Evolutionary conservation across 202 grass and related monocot species (phyloP).

Genomic region (Setaria viridis): DNA sequence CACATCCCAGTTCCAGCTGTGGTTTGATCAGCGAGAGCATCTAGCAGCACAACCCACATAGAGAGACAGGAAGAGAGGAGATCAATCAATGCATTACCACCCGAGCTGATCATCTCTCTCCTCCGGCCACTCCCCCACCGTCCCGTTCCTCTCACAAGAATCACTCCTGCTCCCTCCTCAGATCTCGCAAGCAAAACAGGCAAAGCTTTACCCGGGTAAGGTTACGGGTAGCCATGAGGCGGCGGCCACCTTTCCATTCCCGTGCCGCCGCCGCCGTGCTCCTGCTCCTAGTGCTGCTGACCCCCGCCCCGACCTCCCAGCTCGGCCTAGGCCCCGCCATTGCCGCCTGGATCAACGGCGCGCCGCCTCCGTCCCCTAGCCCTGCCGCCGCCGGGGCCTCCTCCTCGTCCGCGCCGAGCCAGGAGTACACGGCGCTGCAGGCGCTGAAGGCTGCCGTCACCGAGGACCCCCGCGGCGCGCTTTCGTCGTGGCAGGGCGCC

Average conservation of each 20-base stretch:
- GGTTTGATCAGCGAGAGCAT: neutral
- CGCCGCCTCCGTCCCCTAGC: constrained; percentile 32
- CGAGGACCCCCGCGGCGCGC: constrained; percentile 63
- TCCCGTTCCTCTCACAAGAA: constrained; percentile 20
- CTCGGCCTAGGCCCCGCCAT: constrained; percentile 55
- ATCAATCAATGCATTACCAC: constrained; percentile 30
- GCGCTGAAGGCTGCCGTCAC: constrained; percentile 73
- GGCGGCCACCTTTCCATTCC: constrained; percentile 13
- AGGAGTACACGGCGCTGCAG: constrained; percentile 76
- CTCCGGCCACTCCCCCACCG: neutral
- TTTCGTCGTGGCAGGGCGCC: constrained; percentile 70
- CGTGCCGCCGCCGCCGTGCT: constrained; percentile 38
- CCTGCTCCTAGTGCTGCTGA: constrained; percentile 35
- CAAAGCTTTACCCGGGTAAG: neutral
- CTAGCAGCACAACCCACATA: neutral
- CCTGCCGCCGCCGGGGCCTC: neutral
- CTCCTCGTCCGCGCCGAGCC: neutral
- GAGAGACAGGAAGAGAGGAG: neutral
- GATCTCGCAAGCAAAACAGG: neutral
- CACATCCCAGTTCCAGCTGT: constrained; percentile 39
- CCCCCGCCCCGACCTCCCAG: constrained; percentile 45
- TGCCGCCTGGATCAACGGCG: constrained; percentile 69
- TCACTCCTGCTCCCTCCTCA: neutral
- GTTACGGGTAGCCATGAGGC: constrained; percentile 32
- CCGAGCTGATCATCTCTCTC: neutral